Base-by-base conservation (phyloP, 495 filamentous ascomycete species). In the Lineolata rhizophorae region DNA sequence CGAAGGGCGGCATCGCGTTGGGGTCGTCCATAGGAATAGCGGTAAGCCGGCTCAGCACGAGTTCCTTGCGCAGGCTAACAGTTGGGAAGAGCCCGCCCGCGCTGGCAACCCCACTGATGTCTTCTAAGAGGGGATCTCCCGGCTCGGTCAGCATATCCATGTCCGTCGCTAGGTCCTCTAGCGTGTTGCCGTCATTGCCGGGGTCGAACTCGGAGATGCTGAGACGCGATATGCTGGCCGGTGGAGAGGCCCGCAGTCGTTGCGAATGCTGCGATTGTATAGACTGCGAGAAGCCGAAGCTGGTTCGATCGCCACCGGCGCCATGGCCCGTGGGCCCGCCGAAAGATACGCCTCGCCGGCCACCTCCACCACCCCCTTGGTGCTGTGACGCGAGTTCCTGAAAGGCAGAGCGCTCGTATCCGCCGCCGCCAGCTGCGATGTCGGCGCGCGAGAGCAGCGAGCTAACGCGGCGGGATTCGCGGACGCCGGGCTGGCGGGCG, bases 391-490 rank as follows among this genome's bases (percentile, higher is more conserved):
- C 58, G 27, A 76, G 66, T 31, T 84, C 80, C 9, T 67, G 62
- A 44, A 85, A 87, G 13, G 69, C 64, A 2, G 72, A 58, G 32
- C 76, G 64, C 34, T 84, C 79, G 29, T 81, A 76, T n/a, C n/a
- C n/a, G n/a, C n/a, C n/a, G n/a, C n/a, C n/a, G 14, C 66, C 68
- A 16, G 58, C 72, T 0, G 80, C 85, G 9, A 94, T 56, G 46
- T 95, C 85, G 14, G 83, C 75, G 40, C 85, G 64, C n/a, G 87
- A 78, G 32, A 95, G 64, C 37, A 95, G 58, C 21, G 87, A 94
- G 50, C 87, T 95, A 14, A 95, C 81, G 18, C 87, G 65, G 19
- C 87, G 64, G 9, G 81, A 87, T 26, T 80, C 70, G 49, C 77
- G 71, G 14, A 67, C 58, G 3, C 72, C 70, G 12, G 67, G 67